A percentile compares a stretch with the other conserved stretches of the same genome.
These are phyloP conservation scores for Hymenoscyphus fructigenus DNA, from an alignment of 2,329 filamentous ascomycete species.

Conservation along the genomic window DNA sequence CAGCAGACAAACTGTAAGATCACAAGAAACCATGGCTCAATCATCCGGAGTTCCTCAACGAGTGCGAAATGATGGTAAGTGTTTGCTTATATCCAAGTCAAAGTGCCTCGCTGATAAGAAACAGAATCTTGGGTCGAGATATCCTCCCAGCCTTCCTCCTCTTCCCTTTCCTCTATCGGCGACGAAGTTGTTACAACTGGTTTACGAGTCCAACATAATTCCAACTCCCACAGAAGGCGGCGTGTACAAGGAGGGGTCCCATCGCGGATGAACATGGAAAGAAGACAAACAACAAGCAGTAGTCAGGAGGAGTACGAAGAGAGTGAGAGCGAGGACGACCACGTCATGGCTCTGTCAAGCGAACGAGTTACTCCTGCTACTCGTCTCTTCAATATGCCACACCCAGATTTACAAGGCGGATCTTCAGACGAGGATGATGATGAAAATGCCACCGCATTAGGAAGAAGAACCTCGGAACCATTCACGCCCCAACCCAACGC, in stretches of 20 bases:
- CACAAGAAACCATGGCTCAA: slow-evolving; percentile 14
- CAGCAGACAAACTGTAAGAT: slow-evolving; percentile 9
- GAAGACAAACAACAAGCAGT: slow-evolving; percentile 53
- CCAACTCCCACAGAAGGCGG: slow-evolving; percentile 60
- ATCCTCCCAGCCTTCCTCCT: slow-evolving; percentile 87
- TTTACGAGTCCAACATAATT: slow-evolving; percentile 68
- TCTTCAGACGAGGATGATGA: slow-evolving; percentile 55
- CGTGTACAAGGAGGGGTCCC: slow-evolving; percentile 41
- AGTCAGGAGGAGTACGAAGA: slow-evolving; percentile 95
- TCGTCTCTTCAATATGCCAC: slow-evolving; percentile 18
- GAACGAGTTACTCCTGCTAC: slow-evolving; percentile 46
- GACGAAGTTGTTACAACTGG: slow-evolving; percentile 93
- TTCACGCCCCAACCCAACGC: slow-evolving; percentile 91
- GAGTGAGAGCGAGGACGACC: slow-evolving; percentile 86
- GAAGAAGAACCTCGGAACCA: slow-evolving; percentile 41
- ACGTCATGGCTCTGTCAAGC: slow-evolving; percentile 57
- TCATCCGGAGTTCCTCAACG: slow-evolving; percentile 18
- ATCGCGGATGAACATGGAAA: slow-evolving; percentile 42
- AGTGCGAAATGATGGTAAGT: slow-evolving; percentile 32
- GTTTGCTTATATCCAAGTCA: slow-evolving; percentile 8
- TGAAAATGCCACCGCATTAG: slow-evolving; percentile 81
- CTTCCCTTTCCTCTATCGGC: slow-evolving; percentile 79
- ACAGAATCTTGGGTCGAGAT: slow-evolving; percentile 96
- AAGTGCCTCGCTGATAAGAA: slow-evolving; percentile 8
- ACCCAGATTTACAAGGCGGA: slow-evolving; percentile 39